These are phyloP conservation scores for Mortierella sp. DNA, from an alignment of 371 early-diverging fungal species.

Conservation along the genomic window DNA sequence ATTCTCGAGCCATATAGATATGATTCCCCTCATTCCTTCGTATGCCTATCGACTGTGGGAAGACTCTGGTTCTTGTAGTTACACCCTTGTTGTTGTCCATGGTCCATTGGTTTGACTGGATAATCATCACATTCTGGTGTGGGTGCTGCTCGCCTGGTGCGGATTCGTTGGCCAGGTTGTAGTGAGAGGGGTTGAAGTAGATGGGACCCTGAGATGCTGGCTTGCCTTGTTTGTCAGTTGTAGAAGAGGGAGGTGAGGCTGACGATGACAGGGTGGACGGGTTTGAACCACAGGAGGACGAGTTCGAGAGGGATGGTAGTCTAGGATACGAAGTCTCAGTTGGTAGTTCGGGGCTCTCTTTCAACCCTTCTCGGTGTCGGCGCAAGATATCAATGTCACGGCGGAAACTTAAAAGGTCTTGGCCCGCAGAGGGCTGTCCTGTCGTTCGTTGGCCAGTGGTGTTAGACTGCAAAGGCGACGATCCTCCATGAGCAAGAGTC, in stretches of 20 bases:
- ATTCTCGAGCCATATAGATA: conserved; percentile 17
- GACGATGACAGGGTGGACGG: not conserved
- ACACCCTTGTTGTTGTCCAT: not conserved
- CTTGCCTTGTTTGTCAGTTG: not conserved
- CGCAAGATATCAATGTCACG: conserved; percentile 35
- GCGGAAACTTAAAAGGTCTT: conserved; percentile 22
- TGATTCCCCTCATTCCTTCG: conserved; percentile 23
- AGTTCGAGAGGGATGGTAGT: not conserved
- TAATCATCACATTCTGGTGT: conserved; percentile 29
- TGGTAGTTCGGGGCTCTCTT: not conserved
- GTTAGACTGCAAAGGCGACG: not conserved
- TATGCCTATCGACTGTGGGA: not conserved
- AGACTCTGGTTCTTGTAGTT: not conserved
- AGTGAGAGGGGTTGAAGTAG: conserved; percentile 48
- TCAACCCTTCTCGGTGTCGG: conserved; percentile 33
- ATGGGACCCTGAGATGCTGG: conserved; percentile 30
- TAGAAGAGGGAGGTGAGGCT: conserved; percentile 13
- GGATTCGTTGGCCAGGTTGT: conserved; percentile 1
- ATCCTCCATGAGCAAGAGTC: not conserved
- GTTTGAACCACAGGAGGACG: not conserved
- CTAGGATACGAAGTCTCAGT: not conserved
- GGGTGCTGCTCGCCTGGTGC: conserved; percentile 8
- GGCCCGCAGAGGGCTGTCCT: not conserved
- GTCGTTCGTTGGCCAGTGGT: not conserved
- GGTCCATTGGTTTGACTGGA: conserved; percentile 46